A percentile compares a stretch with the other conserved stretches of the same genome.
phyloP scores from a whole-genome alignment of 805 yeast species.

The Metschnikowia lochheadii region DNA sequence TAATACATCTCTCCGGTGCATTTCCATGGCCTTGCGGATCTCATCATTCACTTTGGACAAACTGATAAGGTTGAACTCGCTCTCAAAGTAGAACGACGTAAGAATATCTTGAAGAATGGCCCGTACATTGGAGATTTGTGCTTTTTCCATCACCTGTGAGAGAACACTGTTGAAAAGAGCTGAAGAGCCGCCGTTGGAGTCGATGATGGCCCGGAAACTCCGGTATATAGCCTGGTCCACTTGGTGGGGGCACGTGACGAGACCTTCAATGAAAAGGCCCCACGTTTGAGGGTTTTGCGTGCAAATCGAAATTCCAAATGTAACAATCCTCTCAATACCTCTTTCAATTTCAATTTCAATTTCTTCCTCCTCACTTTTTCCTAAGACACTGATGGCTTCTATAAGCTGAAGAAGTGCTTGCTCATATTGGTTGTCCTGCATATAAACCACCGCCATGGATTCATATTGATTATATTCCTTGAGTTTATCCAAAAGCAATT shows the following conservation, averaged over 20 bases:
- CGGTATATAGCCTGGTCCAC: slow-evolving; percentile 29
- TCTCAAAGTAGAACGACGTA: slow-evolving; percentile 61
- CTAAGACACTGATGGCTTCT: no score
- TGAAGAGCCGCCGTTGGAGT: slow-evolving; percentile 14
- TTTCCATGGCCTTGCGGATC: slow-evolving; percentile 44
- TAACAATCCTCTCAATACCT: slow-evolving; percentile 2
- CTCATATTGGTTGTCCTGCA: slow-evolving; percentile 18
- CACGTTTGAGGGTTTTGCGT: slow-evolving; percentile 25
- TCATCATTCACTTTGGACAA: slow-evolving; percentile 54
- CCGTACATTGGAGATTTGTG: slow-evolving; percentile 54
- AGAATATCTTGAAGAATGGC: slow-evolving; percentile 60
- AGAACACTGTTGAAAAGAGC: slow-evolving; percentile 11
- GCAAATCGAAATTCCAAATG: slow-evolving; percentile 10
- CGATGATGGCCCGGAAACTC: slow-evolving; percentile 32
- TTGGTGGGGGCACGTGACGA: slow-evolving; percentile 16
- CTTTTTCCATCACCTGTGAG: slow-evolving; percentile 13
- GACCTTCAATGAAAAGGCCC: slow-evolving; percentile 25
- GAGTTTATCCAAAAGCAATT: slow-evolving; percentile 16
- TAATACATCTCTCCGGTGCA: slow-evolving; percentile 37
- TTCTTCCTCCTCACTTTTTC: background rate
- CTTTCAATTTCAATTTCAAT: background rate
- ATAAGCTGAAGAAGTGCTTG: slow-evolving; percentile 29
- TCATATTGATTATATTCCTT: slow-evolving; percentile 23
- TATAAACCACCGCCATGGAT: slow-evolving; percentile 29
- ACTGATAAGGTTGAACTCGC: slow-evolving; percentile 48